These are phyloP conservation scores for Triangularia verruculosa DNA, from an alignment of 2,329 filamentous ascomycete species.

Conservation along the genomic window DNA sequence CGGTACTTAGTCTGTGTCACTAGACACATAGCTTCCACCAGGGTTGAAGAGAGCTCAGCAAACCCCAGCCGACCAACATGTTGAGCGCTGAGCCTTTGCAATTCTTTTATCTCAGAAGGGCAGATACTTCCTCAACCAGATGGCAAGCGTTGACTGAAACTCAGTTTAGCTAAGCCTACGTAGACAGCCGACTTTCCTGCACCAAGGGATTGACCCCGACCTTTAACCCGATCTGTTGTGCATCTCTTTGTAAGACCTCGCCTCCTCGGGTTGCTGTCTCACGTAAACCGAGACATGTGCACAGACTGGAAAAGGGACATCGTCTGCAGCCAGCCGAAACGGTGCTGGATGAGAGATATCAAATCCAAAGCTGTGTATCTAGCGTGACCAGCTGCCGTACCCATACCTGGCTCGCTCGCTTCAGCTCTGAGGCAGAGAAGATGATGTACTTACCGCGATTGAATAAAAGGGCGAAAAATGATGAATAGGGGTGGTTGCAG, in stretches of 20 bases:
- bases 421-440: background rate
- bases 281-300: background rate
- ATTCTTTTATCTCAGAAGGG: background rate
- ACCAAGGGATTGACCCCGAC: background rate
- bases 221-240: background rate
- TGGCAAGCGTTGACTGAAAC: background rate
- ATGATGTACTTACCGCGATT: background rate
- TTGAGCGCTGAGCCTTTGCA: too few species aligned
- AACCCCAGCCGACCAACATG: too few species aligned
- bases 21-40: too few species aligned
- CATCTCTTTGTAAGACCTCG: background rate
- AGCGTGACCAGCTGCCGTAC: too few species aligned
- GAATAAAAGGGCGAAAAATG: background rate
- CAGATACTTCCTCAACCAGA: too few species aligned
- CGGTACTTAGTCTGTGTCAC: too few species aligned
- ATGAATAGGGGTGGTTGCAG: background rate
- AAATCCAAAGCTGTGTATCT: background rate
- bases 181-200: background rate
- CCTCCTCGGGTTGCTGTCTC: background rate
- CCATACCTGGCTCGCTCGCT: too few species aligned
- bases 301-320: background rate
- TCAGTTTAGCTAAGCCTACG: background rate
- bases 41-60: too few species aligned
- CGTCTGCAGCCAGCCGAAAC: background rate
- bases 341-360: background rate